These are phyloP conservation scores for Boletellus ananiceps DNA, from an alignment of 768 basidiomycete genomes.

Conservation along the genomic window DNA sequence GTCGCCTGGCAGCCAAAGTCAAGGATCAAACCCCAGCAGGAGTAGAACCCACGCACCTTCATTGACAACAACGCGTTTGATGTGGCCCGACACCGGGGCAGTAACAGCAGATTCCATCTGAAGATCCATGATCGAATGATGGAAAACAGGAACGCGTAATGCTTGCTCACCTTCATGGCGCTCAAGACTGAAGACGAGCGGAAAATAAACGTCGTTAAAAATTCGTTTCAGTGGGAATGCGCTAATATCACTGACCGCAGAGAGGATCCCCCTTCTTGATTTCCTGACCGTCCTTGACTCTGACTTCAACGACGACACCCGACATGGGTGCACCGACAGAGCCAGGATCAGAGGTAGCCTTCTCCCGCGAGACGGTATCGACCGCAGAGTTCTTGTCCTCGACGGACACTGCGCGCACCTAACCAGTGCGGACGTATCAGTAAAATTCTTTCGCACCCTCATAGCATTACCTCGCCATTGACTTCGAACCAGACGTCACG, in stretches of 20 bases:
- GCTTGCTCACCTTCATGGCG: constrained; percentile 83
- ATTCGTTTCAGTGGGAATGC: constrained; percentile 15
- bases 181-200: constrained; percentile 61
- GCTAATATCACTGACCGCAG: constrained; percentile 55
- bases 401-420: constrained; percentile 92
- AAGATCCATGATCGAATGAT: constrained; percentile 20
- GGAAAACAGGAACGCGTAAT: background rate
- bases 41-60: constrained; percentile 52
- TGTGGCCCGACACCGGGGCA: constrained; percentile 92
- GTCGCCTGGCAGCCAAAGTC: constrained; percentile 53
- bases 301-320: constrained; percentile 95
- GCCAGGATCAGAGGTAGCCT: constrained; percentile 88
- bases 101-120: constrained; percentile 98
- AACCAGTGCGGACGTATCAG: constrained; percentile 14
- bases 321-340: constrained; percentile 98
- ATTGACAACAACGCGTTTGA: constrained; percentile 88
- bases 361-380: constrained; percentile 91
- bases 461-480: constrained; percentile 74
- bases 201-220: constrained; percentile 9
- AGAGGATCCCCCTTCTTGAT: constrained; percentile 98
- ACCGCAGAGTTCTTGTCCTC: constrained; percentile 98
- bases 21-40: background rate
- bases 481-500: constrained; percentile 99
- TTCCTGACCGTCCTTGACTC: constrained; percentile 96
- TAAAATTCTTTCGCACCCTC: constrained; percentile 9